Base-by-base conservation (phyloP, 768 basidiomycete genomes). In the Piloderma croceum region DNA sequence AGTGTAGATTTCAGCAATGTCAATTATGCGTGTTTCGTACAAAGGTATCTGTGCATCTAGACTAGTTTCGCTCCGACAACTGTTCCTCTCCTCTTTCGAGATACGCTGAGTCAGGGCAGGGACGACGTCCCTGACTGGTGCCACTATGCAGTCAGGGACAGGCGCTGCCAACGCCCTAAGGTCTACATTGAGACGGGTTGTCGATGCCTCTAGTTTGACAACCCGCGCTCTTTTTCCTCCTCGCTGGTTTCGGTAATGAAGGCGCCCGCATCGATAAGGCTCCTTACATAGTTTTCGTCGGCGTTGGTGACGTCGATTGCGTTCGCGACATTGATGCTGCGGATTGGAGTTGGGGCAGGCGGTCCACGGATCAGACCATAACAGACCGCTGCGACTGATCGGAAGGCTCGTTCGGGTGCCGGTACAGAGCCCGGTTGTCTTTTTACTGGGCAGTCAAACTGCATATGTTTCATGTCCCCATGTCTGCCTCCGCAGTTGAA, bases 401-500 rank as follows among this genome's bases (percentile, higher is more conserved):
- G 27, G 10, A 9, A 29, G 27, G 27, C 27, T 15, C 27, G 27
- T 29, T 29, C 27, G 10, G 9, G 27, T 29, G 9, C 27, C 27
- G 27, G 27, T 29, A 29, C 27, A 9, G 27, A 15, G n/a, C n/a
- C n/a, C n/a, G n/a, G n/a, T n/a, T n/a, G n/a, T n/a, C n/a, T n/a
- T n/a, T n/a, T n/a, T n/a, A n/a, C n/a, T n/a, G n/a, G n/a, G n/a
- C n/a, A n/a, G n/a, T n/a, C n/a, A n/a, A n/a, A n/a, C n/a, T n/a
- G n/a, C n/a, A n/a, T n/a, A n/a, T n/a, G n/a, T n/a, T n/a, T n/a
- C n/a, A n/a, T n/a, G n/a, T n/a, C n/a, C n/a, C n/a, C n/a, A n/a
- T n/a, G 10, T 29, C n/a, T n/a, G n/a, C n/a, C 15, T 35, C 57
- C 56, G 24, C 58, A 59, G 7, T 36, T 40, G 48, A 46, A 55